Evolutionary conservation across 2,329 filamentous ascomycete genomes (phyloP), one percentile per base, ranked within the genome.

Genomic region (Colletotrichum orchidophilum): DNA sequence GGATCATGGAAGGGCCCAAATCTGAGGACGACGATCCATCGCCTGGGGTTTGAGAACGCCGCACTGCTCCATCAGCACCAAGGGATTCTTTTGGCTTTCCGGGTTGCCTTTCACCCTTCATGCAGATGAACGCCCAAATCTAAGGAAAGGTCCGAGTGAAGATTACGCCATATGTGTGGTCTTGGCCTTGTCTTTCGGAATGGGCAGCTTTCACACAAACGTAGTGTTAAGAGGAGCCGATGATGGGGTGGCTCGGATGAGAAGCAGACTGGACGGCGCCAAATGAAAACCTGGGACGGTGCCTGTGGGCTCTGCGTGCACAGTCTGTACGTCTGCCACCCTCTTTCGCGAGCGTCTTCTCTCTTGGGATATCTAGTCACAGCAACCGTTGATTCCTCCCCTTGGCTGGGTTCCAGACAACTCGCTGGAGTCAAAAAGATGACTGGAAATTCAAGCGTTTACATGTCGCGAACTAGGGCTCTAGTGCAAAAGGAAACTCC

Each of bases 181-280:
- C 58, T 49, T 58, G 53, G 35, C 11, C 24, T 24, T n/a, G n/a
- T n/a, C 15, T 18, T 42, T 46, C 5, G 27, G 39, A 39, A 15
- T 54, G n/a, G 18, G 55, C 27, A 24, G 6, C 18, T 27, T 27
- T 65, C 6, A 11, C 27, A 13, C n/a, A n/a, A 31, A 33, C 15
- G 27, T 31, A 42, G 18, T 39, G 42, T 63, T 53, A 29, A 46
- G 39, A 27, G 50, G 31, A 59, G 54, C 33, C 21, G 52, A n/a
- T 66, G 33, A 12, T 29, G 52, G 39, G 58, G 68, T 68, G 53
- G 64, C 68, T 71, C 53, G 59, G 69, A 63, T 60, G 69, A 71
- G 58, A 39, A 49, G 52, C 33, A 69, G 26, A 71, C 64, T 68
- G 42, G 53, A 71, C 33, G 57, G 58, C 63, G 42, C 46, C 42